Percentiles rank a stretch among this genome's conserved stretches.
Evolutionary conservation across 176 grass and related monocot genomes (phyloP).

Genomic region (Oryza meyeriana): DNA sequence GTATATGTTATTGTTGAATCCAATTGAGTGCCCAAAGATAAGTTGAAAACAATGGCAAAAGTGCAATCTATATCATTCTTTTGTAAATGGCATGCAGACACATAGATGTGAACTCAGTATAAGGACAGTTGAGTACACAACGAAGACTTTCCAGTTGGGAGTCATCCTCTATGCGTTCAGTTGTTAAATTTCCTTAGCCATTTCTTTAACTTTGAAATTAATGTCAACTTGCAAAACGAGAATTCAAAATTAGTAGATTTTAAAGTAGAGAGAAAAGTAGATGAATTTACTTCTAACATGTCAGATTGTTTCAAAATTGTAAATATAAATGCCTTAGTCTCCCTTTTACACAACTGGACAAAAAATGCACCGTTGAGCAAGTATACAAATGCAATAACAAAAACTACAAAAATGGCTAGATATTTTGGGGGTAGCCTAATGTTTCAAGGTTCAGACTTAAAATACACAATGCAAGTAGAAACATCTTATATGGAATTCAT

Average conservation of each 20-base stretch:
- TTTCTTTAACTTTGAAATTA: too few species aligned
- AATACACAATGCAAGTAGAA: background rate
- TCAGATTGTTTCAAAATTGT: background rate
- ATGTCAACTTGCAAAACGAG: background rate
- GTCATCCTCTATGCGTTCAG: too few species aligned
- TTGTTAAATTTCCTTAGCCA: too few species aligned
- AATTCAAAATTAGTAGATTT: background rate
- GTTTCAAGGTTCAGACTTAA: background rate
- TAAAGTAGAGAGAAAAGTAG: background rate
- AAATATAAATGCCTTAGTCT: too few species aligned
- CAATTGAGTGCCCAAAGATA: too few species aligned
- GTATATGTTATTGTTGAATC: background rate
- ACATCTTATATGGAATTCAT: background rate
- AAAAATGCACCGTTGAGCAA: background rate
- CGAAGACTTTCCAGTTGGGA: background rate
- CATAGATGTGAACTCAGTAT: background rate
- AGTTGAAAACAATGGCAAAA: background rate
- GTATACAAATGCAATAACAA: background rate
- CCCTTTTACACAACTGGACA: too few species aligned
- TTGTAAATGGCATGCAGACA: slow-evolving; percentile 1
- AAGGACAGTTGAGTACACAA: background rate
- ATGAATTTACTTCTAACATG: background rate
- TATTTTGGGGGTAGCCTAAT: background rate
- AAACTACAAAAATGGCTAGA: background rate
- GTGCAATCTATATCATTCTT: background rate